Evolutionary conservation across 2,329 filamentous ascomycete genomes (phyloP), one percentile per base, ranked within the genome.

Genomic region (Cercospora sojina): DNA sequence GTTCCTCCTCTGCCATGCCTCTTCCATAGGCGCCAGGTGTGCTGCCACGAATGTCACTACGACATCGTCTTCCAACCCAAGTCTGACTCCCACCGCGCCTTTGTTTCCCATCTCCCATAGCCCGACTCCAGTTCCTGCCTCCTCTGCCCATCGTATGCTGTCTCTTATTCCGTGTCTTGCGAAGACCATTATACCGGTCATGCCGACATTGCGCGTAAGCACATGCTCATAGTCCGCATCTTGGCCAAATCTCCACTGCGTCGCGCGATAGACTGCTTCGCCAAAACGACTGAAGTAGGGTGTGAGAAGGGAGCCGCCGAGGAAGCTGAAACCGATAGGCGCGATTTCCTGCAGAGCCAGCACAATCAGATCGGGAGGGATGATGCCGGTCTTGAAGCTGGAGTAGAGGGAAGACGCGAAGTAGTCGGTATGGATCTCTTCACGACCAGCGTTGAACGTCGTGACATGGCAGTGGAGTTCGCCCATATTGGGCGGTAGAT

Each of bases 41-140:
- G 93, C 91, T 43, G 91, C 88, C 47, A 96, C 89, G 77, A 98
- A 95, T 0, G 92, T 97, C 64, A 97, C 78, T 73, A 90, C 85
- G 4, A 74, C 75, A 3, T 81, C 77, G 47, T 81, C 80, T 5
- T 79, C 74, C 73, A 91, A 90, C 13, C 87, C 84, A 51, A 95
- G 79, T 35, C 93, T 85, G 67, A 94, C 83, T 0, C 90, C 95
- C 0, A 96, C 90, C 3, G 93, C 94, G 31, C 94, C 95, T 80
- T 99, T 99, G 79, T 97, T 97, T 16, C 93, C 95, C 90, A 97
- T 95, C 59, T 94, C 90, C 65, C 88, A 89, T 0, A 93, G 79
- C 0, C 95, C 95, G 58, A 97, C 90, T 0, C 95, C 93, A 2
- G 93, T 90, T 62, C 91, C 91, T 2, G 90, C 92, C n/a, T 87